Evolutionary conservation across 2,329 filamentous ascomycete genomes (phyloP), one percentile per base, ranked within the genome.

Genomic region (Aspergillus fructus): DNA sequence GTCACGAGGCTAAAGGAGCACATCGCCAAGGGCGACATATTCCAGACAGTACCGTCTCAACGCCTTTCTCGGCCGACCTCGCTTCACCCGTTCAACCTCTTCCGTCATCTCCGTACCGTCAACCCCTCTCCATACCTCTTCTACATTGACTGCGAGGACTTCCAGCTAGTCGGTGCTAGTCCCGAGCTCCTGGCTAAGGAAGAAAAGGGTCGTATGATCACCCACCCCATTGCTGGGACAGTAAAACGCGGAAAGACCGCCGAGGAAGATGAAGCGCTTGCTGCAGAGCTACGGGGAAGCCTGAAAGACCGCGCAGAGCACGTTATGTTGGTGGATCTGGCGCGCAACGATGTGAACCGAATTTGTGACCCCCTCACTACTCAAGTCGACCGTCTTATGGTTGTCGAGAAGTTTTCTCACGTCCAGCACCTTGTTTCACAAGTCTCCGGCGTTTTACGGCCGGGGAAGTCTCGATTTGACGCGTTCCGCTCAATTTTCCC

Each of bases 41-140:
- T 99, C 77, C 94, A 99, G 75, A 91, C 92, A 1, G 94, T 99
- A 15, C 94, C 94, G 2, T 97, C 92, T 42, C 94, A 99, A 77
- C 87, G 94, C 52, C 90, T 97, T 71, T 88, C 93, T 7, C 85
- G 93, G 27, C 93, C 93, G 13, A 99, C 94, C 3, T 87, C 85
- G 55, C 81, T 99, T 43, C 94, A 99, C 74, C 93, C 94, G 0
- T 99, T 97, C 83, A 99, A 97, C 80, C 90, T 99, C 68, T 99
- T 97, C 81, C 87, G 93, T 54, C 91, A 96, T 73, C 83, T 99
- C 39, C 90, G 94, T 61, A 96, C 91, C n/a, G 90, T 97, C 69
- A 99, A 99, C 73, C 94, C 94, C 0, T 96, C 92, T 8, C 94
- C 94, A 0, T 99, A 99, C 76, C 86, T 99, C 37, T 99, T 99